Evolutionary conservation across 1,284 basidiomycete species (phyloP), one percentile per base, ranked within the genome.

Genomic region (Hymenochaete sp.): DNA sequence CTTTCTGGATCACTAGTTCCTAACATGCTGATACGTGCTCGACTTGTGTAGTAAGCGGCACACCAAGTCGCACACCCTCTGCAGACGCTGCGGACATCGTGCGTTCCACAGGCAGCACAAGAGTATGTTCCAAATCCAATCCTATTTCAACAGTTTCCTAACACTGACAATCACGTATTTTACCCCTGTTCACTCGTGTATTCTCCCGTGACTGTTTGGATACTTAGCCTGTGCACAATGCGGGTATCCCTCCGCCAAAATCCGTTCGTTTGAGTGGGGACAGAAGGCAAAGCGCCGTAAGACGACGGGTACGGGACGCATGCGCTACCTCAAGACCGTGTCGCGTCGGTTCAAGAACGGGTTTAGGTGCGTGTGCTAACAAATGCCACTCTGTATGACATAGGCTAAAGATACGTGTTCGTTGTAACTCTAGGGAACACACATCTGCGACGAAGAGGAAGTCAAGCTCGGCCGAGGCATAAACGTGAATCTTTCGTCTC

Each of bases 221-320:
- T 16, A 38, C 33, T 25, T 35, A 93, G 91, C 83, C 55, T 98
- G 95, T 68, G 87, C 85, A 43, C 85, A 91, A 64, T 98, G 96
- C 67, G 96, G 95, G 49, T 98, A 93, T 73, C 95, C 95, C 47
- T 72, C 90, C 49, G 93, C 95, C 53, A 98, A 93, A 74, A 73
- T 93, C 61, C 83, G 95, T 63, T 93, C 89, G 59, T 98, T 82
- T 71, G 87, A 98, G 71, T 98, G 95, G 95, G 91, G 92, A 57
- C 77, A 84, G 66, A 98, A 98, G 81, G 95, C 93, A 51, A 97
- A 98, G 82, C 85, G 95, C 72, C 85, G 95, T 82, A 95, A 96
- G 82, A 96, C 93, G 47, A 93, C 93, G 55, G 95, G 95, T 57
- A 93, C 95, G 58, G 95, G 95, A 56, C 81, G 95, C 62, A 96